Percentiles rank a stretch among this genome's conserved stretches.
Evolutionary conservation across 1,284 basidiomycete species (phyloP).

Genomic region (Moesziomyces parantarcticus): DNA sequence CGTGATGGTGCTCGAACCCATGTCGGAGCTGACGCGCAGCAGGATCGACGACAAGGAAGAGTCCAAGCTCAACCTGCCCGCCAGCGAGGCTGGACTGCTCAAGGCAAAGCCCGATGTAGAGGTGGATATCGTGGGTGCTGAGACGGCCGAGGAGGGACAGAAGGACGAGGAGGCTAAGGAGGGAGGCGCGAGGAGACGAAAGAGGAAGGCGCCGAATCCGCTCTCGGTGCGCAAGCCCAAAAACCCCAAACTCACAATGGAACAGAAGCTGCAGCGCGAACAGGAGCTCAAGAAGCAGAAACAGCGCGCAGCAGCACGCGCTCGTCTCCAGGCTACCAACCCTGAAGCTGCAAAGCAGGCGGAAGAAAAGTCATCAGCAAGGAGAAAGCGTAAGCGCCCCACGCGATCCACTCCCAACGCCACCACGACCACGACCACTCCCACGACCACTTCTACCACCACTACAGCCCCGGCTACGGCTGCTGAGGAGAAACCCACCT

Average conservation of each 20-base stretch:
- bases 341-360: background rate
- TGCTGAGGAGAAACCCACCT: background rate
- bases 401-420: background rate
- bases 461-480: background rate
- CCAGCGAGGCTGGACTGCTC: conserved; percentile 31
- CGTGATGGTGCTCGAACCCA: conserved; percentile 66
- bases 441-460: background rate
- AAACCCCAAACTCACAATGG: conserved; percentile 32
- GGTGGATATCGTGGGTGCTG: conserved; percentile 40
- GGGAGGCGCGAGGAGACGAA: conserved; percentile 10
- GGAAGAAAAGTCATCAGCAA: background rate
- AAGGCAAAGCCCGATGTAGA: conserved; percentile 14
- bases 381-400: conserved; percentile 17
- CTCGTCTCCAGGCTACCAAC: conserved; percentile 16
- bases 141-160: conserved; percentile 72
- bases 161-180: conserved; percentile 70
- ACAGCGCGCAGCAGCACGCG: conserved; percentile 24
- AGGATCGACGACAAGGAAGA: conserved; percentile 53
- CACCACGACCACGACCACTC: background rate
- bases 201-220: conserved; percentile 84
- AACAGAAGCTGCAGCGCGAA: conserved; percentile 36
- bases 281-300: conserved; percentile 71
- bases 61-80: conserved; percentile 43
- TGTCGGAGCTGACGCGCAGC: conserved; percentile 56
- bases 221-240: conserved; percentile 86